Evolutionary conservation across 768 basidiomycete genomes (phyloP), one percentile per base, ranked within the genome.

Genomic region (Auricularia cornea): DNA sequence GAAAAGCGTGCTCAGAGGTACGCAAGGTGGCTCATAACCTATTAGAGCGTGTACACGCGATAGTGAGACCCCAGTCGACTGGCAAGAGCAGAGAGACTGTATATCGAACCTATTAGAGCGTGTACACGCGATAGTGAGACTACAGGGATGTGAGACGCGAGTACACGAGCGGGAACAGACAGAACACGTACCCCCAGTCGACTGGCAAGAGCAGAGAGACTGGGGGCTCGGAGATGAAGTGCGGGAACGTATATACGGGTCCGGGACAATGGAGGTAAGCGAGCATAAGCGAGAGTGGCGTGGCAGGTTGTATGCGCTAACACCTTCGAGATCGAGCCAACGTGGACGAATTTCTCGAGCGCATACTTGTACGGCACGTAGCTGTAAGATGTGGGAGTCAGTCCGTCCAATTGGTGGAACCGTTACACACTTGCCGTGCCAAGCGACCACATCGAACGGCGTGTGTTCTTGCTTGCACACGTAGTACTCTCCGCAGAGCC

Each of bases 371-470:
- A 86, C 0, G 85, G 84, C 6, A 85, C 82, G 68, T 86, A 86
- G 72, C 84, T 85, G 54, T 60, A 18, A 26, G 6, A 41, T 14
- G 23, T 48, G 10, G 8, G 23, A 48, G 12, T 48, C 44, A 20
- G 14, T 5, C 33, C 30, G 28, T 35, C 18, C 6, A 32, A 57
- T 31, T 23, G 30, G 38, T 26, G 28, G 41, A 28, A 40, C 20
- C 3, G 18, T n/a, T 12, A 74, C 82, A 60, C 70, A 85, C 84
- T 84, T 87, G 72, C 85, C 85, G 59, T 83, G 81, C 85, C 85
- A 87, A 1, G 86, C 85, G 29, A 88, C 86, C 40, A 88, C 86
- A 69, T 88, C 87, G 71, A 88, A 88, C 0, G 86, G 86, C 1
- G 86, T 86, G 71, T 86, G 83, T 48, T 83, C 79, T 65, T 87